These are phyloP conservation scores for Apophysomyces elegans DNA, from an alignment of 371 early-diverging fungal species.

Conservation along the genomic window DNA sequence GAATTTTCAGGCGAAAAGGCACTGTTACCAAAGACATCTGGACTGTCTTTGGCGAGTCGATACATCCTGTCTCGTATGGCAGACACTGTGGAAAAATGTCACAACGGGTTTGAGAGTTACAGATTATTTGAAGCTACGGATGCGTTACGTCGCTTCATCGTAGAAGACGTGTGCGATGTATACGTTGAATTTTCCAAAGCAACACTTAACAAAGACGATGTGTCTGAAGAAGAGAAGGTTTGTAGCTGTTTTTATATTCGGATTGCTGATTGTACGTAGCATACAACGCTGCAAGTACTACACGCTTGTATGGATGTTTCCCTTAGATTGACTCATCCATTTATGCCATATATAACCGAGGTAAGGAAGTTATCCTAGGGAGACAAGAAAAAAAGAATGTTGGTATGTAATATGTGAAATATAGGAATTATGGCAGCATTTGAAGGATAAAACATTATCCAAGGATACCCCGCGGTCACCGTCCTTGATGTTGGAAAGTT, in stretches of 20 bases:
- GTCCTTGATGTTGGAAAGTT: conserved; percentile 62
- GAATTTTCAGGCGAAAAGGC: conserved; percentile 14
- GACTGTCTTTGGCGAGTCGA: conserved; percentile 74
- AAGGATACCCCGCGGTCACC: conserved; percentile 23
- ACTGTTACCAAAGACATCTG: conserved; percentile 1
- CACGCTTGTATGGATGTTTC: conserved; percentile 85
- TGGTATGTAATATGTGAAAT: not conserved
- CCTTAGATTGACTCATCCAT: conserved; percentile 91
- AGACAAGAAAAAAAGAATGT: not conserved
- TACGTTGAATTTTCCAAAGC: conserved; percentile 89
- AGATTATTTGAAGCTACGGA: conserved; percentile 89
- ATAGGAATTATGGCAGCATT: conserved; percentile 68
- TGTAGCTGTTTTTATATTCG: conserved; percentile 6
- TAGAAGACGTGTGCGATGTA: conserved; percentile 95
- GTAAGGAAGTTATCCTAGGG: conserved; percentile 52
- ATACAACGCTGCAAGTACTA: conserved; percentile 50
- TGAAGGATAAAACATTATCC: conserved; percentile 29
- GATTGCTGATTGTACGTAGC: conserved; percentile 20
- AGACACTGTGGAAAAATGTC: conserved; percentile 66
- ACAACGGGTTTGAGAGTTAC: conserved; percentile 68
- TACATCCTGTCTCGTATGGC: conserved; percentile 90
- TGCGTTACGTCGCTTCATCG: conserved; percentile 85
- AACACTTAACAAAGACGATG: conserved; percentile 49
- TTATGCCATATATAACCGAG: conserved; percentile 99
- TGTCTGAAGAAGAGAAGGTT: conserved; percentile 42